phyloP scores from a whole-genome alignment of 2,329 filamentous ascomycete genomes.

The Penicillium capsulatum region DNA sequence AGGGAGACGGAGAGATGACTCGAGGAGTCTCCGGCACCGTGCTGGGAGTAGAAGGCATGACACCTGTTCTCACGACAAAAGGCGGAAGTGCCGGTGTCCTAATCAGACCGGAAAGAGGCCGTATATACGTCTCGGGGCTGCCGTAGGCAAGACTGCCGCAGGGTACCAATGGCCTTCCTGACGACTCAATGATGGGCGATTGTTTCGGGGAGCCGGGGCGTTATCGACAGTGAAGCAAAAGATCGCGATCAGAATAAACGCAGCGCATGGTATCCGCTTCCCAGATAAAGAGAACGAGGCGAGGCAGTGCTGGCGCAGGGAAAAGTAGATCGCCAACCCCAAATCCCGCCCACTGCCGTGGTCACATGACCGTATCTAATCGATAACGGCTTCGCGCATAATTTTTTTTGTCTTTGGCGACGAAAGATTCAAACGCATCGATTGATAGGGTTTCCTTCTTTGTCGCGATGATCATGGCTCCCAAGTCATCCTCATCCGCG shows the following conservation, averaged over 20 bases:
- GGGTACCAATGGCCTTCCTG: constrained; percentile 18
- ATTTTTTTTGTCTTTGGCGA: constrained; percentile 16
- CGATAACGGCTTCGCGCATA: constrained; percentile 26
- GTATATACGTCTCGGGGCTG: constrained; percentile 12
- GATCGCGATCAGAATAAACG: constrained; percentile 2
- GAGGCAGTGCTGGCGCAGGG: constrained; percentile 9
- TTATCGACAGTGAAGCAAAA: constrained; percentile 5
- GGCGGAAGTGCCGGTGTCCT: constrained; percentile 46
- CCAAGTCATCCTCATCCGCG: constrained; percentile 47
- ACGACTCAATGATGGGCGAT: constrained; percentile 37
- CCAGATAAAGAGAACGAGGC: constrained; percentile 2
- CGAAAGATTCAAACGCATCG: constrained; percentile 1
- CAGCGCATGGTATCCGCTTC: constrained; percentile 7
- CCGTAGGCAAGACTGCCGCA: constrained; percentile 24
- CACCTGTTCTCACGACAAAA: constrained; percentile 33
- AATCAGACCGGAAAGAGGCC: constrained; percentile 27
- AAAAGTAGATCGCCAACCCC: constrained; percentile 13
- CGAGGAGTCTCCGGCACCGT: constrained; percentile 73
- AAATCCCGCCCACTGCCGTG: constrained; percentile 16
- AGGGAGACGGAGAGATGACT: constrained; percentile 85
- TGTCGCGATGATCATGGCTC: no score
- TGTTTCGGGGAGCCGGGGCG: constrained; percentile 6
- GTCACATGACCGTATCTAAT: constrained; percentile 35
- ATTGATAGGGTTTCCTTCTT: no score
- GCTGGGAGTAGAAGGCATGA: constrained; percentile 47